Evolutionary conservation across 2,329 filamentous ascomycete species (phyloP).

Genomic region (Hypoxylon rubiginosum): DNA sequence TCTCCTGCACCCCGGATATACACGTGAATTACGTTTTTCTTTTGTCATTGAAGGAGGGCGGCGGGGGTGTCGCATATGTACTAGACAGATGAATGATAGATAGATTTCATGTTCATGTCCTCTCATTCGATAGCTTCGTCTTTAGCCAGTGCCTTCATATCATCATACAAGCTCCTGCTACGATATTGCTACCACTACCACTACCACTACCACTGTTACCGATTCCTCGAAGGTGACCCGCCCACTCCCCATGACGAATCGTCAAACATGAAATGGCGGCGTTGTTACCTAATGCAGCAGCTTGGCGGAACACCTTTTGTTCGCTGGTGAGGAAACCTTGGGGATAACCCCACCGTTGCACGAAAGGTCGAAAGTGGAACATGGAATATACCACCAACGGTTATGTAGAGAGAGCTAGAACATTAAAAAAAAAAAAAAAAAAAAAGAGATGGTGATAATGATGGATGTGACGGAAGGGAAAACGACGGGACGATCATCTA

Average conservation of each 20-base stretch:
- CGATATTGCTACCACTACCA: background rate
- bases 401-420: background rate
- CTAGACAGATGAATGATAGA: no score
- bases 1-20: conserved; percentile 43
- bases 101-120: conserved; percentile 16
- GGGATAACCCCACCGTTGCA: conserved; percentile 19
- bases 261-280: conserved; percentile 32
- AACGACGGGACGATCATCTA: conserved; percentile 8
- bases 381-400: background rate
- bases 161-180: conserved; percentile 5
- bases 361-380: conserved; percentile 6
- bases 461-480: conserved; percentile 28
- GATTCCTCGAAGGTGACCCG: background rate
- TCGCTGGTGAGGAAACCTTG: conserved; percentile 3
- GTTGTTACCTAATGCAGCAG: conserved; percentile 41
- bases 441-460: conserved; percentile 8
- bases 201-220: background rate
- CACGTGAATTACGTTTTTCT: conserved; percentile 16
- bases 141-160: conserved; percentile 27
- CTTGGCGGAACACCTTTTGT: conserved; percentile 19
- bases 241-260: conserved; percentile 20
- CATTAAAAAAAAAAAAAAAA: no score
- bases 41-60: conserved; percentile 24
- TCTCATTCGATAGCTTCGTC: conserved; percentile 30
- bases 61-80: no score